Percentiles rank a stretch among this genome's conserved stretches.
Evolutionary conservation across 2,329 filamentous ascomycete species (phyloP).

Genomic region (Sporothrix humicola): DNA sequence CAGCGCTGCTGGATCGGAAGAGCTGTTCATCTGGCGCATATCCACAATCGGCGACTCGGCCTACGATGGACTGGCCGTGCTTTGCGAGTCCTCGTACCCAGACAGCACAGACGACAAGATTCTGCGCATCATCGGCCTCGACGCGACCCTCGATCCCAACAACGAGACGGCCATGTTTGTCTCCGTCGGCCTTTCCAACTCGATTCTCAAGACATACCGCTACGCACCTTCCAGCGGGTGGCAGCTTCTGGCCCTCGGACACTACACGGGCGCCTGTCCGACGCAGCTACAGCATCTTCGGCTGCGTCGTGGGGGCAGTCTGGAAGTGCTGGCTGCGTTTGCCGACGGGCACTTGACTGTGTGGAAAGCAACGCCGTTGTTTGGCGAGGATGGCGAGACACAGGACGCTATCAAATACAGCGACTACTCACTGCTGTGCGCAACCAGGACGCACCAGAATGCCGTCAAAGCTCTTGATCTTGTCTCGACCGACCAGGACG

Average conservation of each 20-base stretch:
- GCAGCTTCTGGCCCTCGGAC: slow-evolving; percentile 57
- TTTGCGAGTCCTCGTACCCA: slow-evolving; percentile 61
- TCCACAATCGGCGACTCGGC: slow-evolving; percentile 54
- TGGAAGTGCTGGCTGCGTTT: slow-evolving; percentile 68
- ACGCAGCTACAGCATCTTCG: slow-evolving; percentile 64
- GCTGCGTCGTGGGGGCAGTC: slow-evolving; percentile 37
- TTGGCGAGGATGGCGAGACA: neutral
- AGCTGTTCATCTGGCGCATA: slow-evolving; percentile 85
- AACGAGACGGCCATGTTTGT: slow-evolving; percentile 57
- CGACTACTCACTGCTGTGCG: slow-evolving; percentile 37
- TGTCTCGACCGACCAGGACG: neutral
- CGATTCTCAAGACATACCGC: slow-evolving; percentile 67
- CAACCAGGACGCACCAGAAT: slow-evolving; percentile 67
- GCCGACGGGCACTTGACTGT: slow-evolving; percentile 80
- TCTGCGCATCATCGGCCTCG: slow-evolving; percentile 68
- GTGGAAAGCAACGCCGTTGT: slow-evolving; percentile 51
- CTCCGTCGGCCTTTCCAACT: slow-evolving; percentile 82
- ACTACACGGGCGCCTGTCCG: slow-evolving; percentile 75
- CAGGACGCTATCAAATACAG: slow-evolving; percentile 37
- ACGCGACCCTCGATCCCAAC: slow-evolving; percentile 24
- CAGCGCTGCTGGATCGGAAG: slow-evolving; percentile 85
- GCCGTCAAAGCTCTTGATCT: slow-evolving; percentile 72
- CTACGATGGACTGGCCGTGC: slow-evolving; percentile 58
- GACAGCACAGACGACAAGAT: slow-evolving; percentile 62
- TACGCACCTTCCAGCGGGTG: slow-evolving; percentile 53